Percentiles rank a stretch among this genome's conserved stretches.
Conservation (phyloP, 306 rosid species). For the Astragalus membranaceus region DNA sequence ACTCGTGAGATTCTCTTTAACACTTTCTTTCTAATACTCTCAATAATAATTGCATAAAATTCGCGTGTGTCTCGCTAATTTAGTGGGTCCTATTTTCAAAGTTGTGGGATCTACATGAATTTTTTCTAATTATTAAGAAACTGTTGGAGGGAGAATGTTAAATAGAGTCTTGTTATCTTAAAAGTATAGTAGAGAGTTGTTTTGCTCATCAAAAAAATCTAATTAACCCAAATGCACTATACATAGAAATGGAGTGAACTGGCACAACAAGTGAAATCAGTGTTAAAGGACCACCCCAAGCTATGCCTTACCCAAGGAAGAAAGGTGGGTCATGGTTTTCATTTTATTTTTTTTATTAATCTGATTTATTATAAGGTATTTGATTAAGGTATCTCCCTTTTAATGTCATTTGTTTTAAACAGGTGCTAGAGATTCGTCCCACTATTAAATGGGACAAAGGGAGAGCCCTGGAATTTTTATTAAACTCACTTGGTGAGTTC, state of each 20-base stretch:
- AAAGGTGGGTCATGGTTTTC: constrained; percentile 45
- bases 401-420: constrained; percentile 10
- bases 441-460: constrained; percentile 95
- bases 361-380: neutral
- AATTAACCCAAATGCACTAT: constrained; percentile 12
- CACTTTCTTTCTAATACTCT: too few species aligned
- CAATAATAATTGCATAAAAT: too few species aligned
- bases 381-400: constrained; percentile 12
- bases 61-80: too few species aligned
- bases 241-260: constrained; percentile 71
- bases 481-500: constrained; percentile 79
- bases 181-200: too few species aligned
- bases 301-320: constrained; percentile 77
- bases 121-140: too few species aligned
- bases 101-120: too few species aligned
- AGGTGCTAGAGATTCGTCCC: constrained; percentile 87
- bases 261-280: constrained; percentile 59
- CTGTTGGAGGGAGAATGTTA: too few species aligned
- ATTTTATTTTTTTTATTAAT: neutral
- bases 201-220: neutral
- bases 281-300: constrained; percentile 61
- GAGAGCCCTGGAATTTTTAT: constrained; percentile 74
- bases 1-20: too few species aligned
- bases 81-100: too few species aligned
- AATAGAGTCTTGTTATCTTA: too few species aligned